Base-by-base conservation (phyloP, 208 protist species). In the Crithidia fasciculata region DNA sequence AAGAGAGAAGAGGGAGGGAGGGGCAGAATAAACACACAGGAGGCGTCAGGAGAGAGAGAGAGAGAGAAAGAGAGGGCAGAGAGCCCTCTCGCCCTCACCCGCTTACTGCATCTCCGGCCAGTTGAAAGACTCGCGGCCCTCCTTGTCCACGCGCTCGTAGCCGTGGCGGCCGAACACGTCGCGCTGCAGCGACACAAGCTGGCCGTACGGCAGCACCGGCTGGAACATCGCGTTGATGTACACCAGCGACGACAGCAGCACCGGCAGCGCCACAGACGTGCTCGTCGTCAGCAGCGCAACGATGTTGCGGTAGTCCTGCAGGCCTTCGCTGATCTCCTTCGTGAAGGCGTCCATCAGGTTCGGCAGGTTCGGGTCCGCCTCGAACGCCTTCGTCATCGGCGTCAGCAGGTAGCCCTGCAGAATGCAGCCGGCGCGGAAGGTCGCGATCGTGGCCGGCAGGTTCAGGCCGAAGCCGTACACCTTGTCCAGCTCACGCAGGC, bases 121-220 rank as follows among this genome's bases (percentile, higher is more conserved):
- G 39, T 83, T 61, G 70, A 90, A 91, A 40, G 81, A 90, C 64
- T 97, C 90, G 69, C 76, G 74, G 36, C 92, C 92, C 47, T 91
- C 87, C 73, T 86, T 89, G 81, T 97, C 92, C 12, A 95, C 43
- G 36, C 92, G 86, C 77, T 97, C 92, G 76, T 92, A 97, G 62
- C 92, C 92, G 80, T 97, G 92, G 62, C 92, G 92, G 61, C 92
- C 92, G 73, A 97, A 97, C 39, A 97, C 86, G 78, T 97, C 92
- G 40, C 92, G 86, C 84, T 97, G 92, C 72, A 97, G 83, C n/a
- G 92, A 97, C 58, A 97, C 92, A 61, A 97, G 76, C 83, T 97
- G 92, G 39, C 88, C 92, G 74, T 95, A 97, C 19, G 60, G 84
- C 43, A 97, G 82, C 9, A 82, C 78, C 18, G 82, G 83, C 28